Evolutionary conservation across 2,329 filamentous ascomycete genomes (phyloP), one percentile per base, ranked within the genome.

Genomic region (Didymella segeticola): DNA sequence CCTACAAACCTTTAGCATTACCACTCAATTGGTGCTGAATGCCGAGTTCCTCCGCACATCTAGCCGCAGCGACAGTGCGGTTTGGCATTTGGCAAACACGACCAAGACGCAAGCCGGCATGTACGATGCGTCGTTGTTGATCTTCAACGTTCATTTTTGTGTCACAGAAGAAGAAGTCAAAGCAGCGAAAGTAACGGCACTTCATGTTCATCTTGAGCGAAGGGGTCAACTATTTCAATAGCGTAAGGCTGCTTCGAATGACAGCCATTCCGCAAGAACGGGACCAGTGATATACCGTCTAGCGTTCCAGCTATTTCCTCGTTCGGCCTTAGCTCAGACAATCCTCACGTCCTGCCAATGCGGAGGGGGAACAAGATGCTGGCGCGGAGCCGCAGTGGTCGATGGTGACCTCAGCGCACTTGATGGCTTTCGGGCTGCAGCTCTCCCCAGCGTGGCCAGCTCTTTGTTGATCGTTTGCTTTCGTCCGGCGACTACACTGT

Each of bases 341-440:
- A 31, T 54, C 49, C 46, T 58, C 34, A 46, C 51, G 25, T 51
- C 33, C 36, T 56, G 47, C 58, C 58, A 64, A 58, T 62, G 41
- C 49, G 56, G 41, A 56, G 42, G 47, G 45, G 48, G 23, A 51
- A 53, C 56, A 58, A 46, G 33, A 31, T 42, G 52, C 38, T 33
- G 47, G 52, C 42, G 64, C 62, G 64, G 64, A 68, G 56, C 63
- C 60, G 64, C 64, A 64, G 60, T 57, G 58, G 60, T 66, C 60
- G 57, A 56, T 46, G 50, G 9, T 61, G 51, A 33, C 37, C 33
- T 43, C 45, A 52, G 45, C 42, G 33, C 50, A 38, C 43, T 31
- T 43, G 41, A 47, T 48, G 58, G 48, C 33, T 47, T 43, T 43
- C 37, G 56, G 46, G 54, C 53, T 50, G 52, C 56, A 60, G 50